phyloP scores from a whole-genome alignment of 345 rosid genomes.

The Syzygium grande region DNA sequence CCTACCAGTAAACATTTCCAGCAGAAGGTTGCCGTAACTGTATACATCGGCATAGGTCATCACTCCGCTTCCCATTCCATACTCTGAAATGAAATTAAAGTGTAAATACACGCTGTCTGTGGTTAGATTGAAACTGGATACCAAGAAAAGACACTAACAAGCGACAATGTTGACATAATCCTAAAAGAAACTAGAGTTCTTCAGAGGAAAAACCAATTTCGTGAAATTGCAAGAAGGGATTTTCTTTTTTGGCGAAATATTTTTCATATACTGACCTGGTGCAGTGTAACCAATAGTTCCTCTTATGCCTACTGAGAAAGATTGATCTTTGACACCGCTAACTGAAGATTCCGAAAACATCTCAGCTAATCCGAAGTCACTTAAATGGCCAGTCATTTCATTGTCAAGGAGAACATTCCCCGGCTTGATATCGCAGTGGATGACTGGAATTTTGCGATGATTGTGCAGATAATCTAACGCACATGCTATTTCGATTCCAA shows the following conservation, averaged over 20 bases:
- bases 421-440: neutral
- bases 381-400: neutral
- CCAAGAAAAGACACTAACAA: too few relatives aligned
- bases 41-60: neutral
- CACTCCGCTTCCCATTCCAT: neutral
- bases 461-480: neutral
- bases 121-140: too few relatives aligned
- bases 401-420: neutral
- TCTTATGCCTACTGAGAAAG: neutral
- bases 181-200: too few relatives aligned
- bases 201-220: too few relatives aligned
- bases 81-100: neutral
- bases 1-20: neutral
- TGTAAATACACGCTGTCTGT: too few relatives aligned
- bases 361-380: neutral
- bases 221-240: too few relatives aligned
- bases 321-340: neutral
- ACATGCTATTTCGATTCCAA: neutral
- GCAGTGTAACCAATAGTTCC: constrained; percentile 1
- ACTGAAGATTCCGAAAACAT: neutral
- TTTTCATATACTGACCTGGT: neutral
- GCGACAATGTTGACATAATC: too few relatives aligned
- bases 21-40: neutral
- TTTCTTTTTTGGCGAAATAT: too few relatives aligned
- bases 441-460: neutral